These are phyloP conservation scores for Thelonectria blattea DNA, from an alignment of 2,329 filamentous ascomycete genomes.

Conservation along the genomic window DNA sequence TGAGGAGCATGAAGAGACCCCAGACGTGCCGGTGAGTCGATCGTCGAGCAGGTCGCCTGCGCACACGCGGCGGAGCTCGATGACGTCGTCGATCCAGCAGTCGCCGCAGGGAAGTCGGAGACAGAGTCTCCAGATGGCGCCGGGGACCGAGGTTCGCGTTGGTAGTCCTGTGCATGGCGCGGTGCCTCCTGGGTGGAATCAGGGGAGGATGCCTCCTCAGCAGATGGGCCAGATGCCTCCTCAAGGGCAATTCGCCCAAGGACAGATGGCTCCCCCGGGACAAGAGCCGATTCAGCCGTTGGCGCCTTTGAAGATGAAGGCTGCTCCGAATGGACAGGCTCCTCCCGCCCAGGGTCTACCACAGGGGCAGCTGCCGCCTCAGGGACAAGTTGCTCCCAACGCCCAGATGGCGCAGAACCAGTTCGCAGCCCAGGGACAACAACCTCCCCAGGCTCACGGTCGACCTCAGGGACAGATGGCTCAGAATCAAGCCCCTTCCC, in stretches of 20 bases:
- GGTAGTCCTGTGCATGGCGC: constrained; percentile 14
- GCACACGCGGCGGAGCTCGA: constrained; percentile 24
- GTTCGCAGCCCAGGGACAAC: background rate
- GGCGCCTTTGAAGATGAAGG: constrained; percentile 27
- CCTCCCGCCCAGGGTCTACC: background rate
- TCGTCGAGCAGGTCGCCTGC: constrained; percentile 27
- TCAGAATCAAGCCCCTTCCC: background rate
- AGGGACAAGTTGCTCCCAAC: background rate
- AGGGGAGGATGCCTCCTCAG: background rate
- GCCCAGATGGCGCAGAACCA: background rate
- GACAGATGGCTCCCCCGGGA: constrained; percentile 3
- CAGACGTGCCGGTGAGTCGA: constrained; percentile 21
- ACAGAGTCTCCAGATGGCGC: constrained; percentile 28
- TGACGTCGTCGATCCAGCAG: constrained; percentile 28
- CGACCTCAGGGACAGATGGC: background rate
- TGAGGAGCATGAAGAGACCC: constrained; percentile 36
- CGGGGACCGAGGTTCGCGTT: background rate
- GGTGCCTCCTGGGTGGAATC: constrained; percentile 5
- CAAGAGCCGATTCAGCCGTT: constrained; percentile 17
- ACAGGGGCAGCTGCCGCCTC: background rate
- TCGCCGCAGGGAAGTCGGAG: constrained; percentile 30
- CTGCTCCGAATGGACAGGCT: constrained; percentile 18
- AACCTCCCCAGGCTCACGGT: constrained; percentile 9
- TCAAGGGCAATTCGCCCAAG: constrained; percentile 19
- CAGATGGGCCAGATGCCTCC: constrained; percentile 6